A percentile compares a stretch with the other conserved stretches of the same genome.
Conservation (phyloP, 352 stramenopile genomes). For the Globisporangium nagaii region DNA sequence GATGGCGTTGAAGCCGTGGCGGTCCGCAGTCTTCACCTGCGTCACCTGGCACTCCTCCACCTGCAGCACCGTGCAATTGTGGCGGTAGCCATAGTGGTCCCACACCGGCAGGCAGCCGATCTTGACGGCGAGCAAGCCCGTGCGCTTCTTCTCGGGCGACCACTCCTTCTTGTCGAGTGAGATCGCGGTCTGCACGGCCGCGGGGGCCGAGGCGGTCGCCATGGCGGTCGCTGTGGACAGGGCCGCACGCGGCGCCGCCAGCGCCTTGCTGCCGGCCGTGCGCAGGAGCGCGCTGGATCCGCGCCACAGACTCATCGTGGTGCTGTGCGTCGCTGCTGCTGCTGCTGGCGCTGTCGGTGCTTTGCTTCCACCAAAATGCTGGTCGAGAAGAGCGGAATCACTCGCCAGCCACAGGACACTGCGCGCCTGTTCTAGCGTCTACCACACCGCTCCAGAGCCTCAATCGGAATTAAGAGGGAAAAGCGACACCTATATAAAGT, state of each 20-base stretch:
- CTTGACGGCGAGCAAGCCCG: conserved; percentile 92
- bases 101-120: conserved; percentile 99
- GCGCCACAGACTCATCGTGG: conserved; percentile 19
- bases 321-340: background rate
- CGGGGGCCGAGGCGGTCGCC: background rate
- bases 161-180: conserved; percentile 31
- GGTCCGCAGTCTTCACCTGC: conserved; percentile 93
- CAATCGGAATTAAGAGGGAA: background rate
- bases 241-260: conserved; percentile 4
- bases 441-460: no score
- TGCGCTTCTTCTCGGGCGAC: conserved; percentile 82
- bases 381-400: background rate
- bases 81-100: conserved; percentile 95
- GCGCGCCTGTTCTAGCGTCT: background rate
- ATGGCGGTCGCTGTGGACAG: conserved; percentile 9
- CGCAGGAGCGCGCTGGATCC: conserved; percentile 23
- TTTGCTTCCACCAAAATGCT: conserved; percentile 4
- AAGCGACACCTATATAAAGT: no score
- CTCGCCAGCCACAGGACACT: background rate
- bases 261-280: conserved; percentile 9
- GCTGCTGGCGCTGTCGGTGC: no score
- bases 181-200: background rate
- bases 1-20: conserved; percentile 93
- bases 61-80: conserved; percentile 94
- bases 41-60: conserved; percentile 92